A percentile compares a stretch with the other conserved stretches of the same genome.
Evolutionary conservation across 2,329 filamentous ascomycete species (phyloP).

Genomic region (Epichloe uncinata): DNA sequence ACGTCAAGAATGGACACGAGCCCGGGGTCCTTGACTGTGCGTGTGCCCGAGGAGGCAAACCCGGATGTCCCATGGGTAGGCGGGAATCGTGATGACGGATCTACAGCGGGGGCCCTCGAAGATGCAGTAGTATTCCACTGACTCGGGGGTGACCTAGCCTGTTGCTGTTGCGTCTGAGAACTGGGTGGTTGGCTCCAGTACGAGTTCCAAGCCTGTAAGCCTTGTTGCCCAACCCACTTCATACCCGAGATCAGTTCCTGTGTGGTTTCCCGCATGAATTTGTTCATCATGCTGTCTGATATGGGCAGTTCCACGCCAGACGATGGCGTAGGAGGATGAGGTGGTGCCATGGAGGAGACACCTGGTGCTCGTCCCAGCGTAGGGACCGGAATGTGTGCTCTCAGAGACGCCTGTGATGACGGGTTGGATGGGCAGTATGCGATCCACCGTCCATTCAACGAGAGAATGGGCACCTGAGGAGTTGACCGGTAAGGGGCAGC

Average conservation of each 20-base stretch:
- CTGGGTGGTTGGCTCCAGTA: slow-evolving; percentile 55
- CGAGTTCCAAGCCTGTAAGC: slow-evolving; percentile 63
- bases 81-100: slow-evolving; percentile 45
- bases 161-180: slow-evolving; percentile 27
- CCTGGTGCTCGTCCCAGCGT: slow-evolving; percentile 42
- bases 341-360: slow-evolving; percentile 48
- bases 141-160: slow-evolving; percentile 31
- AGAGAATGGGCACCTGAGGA: slow-evolving; percentile 50
- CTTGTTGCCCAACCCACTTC: slow-evolving; percentile 65
- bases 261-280: slow-evolving; percentile 65
- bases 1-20: slow-evolving; percentile 65
- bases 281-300: slow-evolving; percentile 58
- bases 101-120: slow-evolving; percentile 29
- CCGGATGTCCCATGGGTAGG: slow-evolving; percentile 50
- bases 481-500: slow-evolving; percentile 19
- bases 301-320: slow-evolving; percentile 61
- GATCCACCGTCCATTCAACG: slow-evolving; percentile 61
- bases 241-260: slow-evolving; percentile 65
- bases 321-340: slow-evolving; percentile 52
- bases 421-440: slow-evolving; percentile 63
- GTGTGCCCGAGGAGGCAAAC: slow-evolving; percentile 36
- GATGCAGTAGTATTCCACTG: slow-evolving; percentile 29
- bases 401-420: slow-evolving; percentile 55
- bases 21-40: slow-evolving; percentile 49
- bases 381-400: slow-evolving; percentile 49